A percentile compares a stretch with the other conserved stretches of the same genome.
phyloP scores from a whole-genome alignment of 306 rosid species.

The Trifolium fragiferum region DNA sequence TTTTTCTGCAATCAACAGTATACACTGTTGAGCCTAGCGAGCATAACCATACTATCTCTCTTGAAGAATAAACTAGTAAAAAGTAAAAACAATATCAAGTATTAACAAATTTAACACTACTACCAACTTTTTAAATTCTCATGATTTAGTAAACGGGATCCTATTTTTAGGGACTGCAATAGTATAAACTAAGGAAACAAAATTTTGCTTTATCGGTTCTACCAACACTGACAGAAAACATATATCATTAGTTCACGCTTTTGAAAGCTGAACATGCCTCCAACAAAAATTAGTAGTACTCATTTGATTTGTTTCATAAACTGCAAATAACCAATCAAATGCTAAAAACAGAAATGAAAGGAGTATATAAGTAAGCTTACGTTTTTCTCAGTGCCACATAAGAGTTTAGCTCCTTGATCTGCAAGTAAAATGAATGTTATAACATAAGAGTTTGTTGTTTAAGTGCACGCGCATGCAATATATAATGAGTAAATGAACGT shows the following conservation, averaged over 20 bases:
- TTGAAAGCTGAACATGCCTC: slow-evolving; percentile 17
- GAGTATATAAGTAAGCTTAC: slow-evolving; percentile 56
- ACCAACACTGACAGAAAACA: slow-evolving; percentile 5
- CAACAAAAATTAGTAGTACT: slow-evolving; percentile 11
- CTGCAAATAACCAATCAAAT: slow-evolving; percentile 15
- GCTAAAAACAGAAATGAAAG: slow-evolving; percentile 32
- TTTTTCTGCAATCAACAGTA: no score
- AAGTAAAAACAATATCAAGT: no score
- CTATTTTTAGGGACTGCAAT: not conserved
- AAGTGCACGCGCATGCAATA: slow-evolving; percentile 25
- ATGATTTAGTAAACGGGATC: no score
- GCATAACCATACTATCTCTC: no score
- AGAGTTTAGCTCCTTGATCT: slow-evolving; percentile 99
- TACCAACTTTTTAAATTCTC: no score
- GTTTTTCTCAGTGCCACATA: slow-evolving; percentile 95
- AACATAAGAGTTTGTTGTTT: slow-evolving; percentile 30
- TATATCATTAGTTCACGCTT: not conserved
- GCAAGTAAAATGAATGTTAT: slow-evolving; percentile 50
- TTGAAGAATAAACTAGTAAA: no score
- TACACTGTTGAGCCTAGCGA: no score
- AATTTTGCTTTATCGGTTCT: slow-evolving; percentile 37
- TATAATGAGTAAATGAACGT: no score
- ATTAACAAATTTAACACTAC: no score
- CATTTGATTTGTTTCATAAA: slow-evolving; percentile 21
- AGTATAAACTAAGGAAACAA: slow-evolving; percentile 3